phyloP scores from a whole-genome alignment of 768 basidiomycete species.

The Leccinellum luteum region DNA sequence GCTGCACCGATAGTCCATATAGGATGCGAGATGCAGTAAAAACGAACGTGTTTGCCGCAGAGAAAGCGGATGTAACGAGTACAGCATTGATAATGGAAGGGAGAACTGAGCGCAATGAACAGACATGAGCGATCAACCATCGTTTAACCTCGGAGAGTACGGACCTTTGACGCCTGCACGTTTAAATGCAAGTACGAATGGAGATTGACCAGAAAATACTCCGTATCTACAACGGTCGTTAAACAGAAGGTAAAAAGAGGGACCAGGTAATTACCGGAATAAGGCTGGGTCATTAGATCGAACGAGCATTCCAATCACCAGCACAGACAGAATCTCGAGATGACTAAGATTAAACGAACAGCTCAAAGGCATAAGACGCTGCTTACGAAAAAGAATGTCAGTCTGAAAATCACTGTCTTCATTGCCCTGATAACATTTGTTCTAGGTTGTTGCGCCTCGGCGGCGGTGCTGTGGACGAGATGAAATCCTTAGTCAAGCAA shows the following conservation, averaged over 20 bases:
- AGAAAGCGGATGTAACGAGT: conserved; percentile 71
- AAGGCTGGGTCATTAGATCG: conserved; percentile 59
- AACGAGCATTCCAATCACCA: conserved; percentile 77
- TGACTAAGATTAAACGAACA: not conserved
- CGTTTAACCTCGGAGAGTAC: conserved; percentile 4
- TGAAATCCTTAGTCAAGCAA: conserved; percentile 7
- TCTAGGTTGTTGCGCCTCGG: conserved; percentile 75
- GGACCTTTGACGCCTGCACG: conserved; percentile 66
- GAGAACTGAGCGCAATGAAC: conserved; percentile 36
- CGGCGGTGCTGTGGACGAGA: conserved; percentile 53
- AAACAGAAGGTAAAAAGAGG: not conserved
- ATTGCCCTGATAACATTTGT: conserved; percentile 78
- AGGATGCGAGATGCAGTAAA: conserved; percentile 40
- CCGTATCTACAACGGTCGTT: conserved; percentile 5
- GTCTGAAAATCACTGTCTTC: conserved; percentile 75
- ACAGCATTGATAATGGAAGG: conserved; percentile 72
- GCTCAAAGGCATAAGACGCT: no score
- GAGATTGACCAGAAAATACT: conserved; percentile 60
- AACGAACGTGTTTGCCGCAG: conserved; percentile 57
- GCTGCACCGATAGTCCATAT: conserved; percentile 45
- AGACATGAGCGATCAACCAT: not conserved
- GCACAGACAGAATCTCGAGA: conserved; percentile 20
- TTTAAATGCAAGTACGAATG: conserved; percentile 83
- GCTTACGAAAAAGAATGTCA: conserved; percentile 39
- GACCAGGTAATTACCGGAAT: conserved; percentile 33